A percentile compares a stretch with the other conserved stretches of the same genome.
These are phyloP conservation scores for Phytophthora parvispora DNA, from an alignment of 352 stramenopile species.

Conservation along the genomic window DNA sequence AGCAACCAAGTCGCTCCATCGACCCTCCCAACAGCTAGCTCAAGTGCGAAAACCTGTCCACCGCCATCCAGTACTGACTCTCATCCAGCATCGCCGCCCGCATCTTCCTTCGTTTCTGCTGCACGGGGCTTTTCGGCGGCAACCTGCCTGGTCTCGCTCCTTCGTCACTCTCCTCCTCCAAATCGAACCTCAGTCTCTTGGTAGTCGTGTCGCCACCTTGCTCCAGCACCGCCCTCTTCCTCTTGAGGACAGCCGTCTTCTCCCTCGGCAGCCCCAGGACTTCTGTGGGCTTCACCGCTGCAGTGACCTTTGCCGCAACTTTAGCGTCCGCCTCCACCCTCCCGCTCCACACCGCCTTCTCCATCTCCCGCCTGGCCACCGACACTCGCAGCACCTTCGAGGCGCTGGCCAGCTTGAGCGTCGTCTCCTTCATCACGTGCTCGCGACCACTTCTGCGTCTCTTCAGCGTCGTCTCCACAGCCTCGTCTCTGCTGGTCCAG, in stretches of 20 bases:
- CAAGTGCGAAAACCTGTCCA: conserved; percentile 14
- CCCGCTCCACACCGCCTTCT: conserved; percentile 4
- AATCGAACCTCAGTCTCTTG: conserved; percentile 2
- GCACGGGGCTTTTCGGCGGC: conserved; percentile 1
- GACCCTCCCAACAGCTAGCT: background rate
- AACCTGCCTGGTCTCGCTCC: background rate
- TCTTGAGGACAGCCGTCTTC: background rate
- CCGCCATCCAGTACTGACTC: conserved; percentile 14
- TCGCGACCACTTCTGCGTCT: background rate
- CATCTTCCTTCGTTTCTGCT: conserved; percentile 18
- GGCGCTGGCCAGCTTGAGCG: background rate
- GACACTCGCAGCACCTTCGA: conserved; percentile 1
- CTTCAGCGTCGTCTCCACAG: background rate
- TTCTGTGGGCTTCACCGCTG: background rate
- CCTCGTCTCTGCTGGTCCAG: background rate
- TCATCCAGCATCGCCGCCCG: conserved; percentile 10
- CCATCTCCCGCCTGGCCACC: background rate
- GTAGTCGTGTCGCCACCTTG: conserved; percentile 2
- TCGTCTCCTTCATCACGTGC: background rate
- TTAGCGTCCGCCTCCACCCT: background rate
- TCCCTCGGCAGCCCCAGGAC: background rate
- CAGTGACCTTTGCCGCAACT: background rate
- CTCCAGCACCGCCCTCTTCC: background rate
- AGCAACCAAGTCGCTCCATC: too few relatives aligned
- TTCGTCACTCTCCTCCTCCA: background rate